Conservation (phyloP, 768 basidiomycete genomes). For the Mycena crocata region DNA sequence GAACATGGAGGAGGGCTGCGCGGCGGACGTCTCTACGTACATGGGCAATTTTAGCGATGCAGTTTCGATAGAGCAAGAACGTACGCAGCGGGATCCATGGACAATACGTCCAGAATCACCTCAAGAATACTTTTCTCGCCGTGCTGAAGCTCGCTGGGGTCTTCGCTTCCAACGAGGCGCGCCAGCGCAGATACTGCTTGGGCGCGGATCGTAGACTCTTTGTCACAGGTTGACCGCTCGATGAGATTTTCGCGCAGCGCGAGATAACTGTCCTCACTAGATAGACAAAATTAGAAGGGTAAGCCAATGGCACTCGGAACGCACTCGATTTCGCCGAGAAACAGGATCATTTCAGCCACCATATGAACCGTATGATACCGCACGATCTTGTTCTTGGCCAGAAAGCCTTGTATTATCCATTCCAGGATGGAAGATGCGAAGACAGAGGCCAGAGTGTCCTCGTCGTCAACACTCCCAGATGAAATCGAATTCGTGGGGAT, state of each 20-base stretch:
- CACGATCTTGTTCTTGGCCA: constrained; percentile 91
- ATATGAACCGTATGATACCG: constrained; percentile 85
- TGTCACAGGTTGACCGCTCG: constrained; percentile 82
- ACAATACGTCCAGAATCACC: constrained; percentile 74
- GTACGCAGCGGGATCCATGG: constrained; percentile 78
- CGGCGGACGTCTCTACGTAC: constrained; percentile 86
- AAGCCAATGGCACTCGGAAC: constrained; percentile 41
- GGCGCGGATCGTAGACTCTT: constrained; percentile 84
- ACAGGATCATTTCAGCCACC: constrained; percentile 87
- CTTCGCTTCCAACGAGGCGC: constrained; percentile 79
- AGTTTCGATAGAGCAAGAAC: constrained; percentile 29
- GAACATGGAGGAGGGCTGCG: constrained; percentile 83
- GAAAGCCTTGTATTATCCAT: constrained; percentile 84
- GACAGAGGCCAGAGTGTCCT: constrained; percentile 76
- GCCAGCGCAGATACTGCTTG: constrained; percentile 88
- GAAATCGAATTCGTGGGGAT: constrained; percentile 37
- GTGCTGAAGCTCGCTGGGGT: constrained; percentile 63
- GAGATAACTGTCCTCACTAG: constrained; percentile 86
- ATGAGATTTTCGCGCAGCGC: constrained; percentile 75
- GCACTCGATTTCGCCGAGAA: constrained; percentile 91
- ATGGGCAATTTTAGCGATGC: neutral
- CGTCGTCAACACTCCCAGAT: constrained; percentile 57
- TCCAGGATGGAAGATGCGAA: constrained; percentile 76
- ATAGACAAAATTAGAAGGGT: neutral
- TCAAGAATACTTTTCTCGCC: constrained; percentile 68